phyloP scores from a whole-genome alignment of 345 rosid species.

The Microthlaspi erraticum region DNA sequence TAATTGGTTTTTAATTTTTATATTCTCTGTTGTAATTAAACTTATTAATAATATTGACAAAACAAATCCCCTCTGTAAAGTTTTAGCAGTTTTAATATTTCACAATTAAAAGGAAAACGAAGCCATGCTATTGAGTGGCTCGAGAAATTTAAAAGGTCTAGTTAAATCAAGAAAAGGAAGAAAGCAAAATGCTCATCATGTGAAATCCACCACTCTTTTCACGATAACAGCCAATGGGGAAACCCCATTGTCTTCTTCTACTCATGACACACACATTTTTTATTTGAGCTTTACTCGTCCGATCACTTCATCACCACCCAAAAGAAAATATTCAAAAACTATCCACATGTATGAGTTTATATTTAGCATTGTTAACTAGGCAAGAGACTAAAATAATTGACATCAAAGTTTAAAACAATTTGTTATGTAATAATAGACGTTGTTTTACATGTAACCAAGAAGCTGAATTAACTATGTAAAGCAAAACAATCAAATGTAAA shows the following conservation, averaged over 20 bases:
- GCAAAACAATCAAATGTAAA: not conserved
- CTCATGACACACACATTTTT: constrained; percentile 31
- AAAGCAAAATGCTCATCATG: constrained; percentile 40
- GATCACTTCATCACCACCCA: constrained; percentile 37
- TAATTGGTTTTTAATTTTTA: too few species aligned
- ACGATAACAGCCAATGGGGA: constrained; percentile 29
- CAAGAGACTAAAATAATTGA: not conserved
- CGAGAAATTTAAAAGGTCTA: constrained; percentile 35
- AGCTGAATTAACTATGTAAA: not conserved
- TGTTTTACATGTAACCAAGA: not conserved
- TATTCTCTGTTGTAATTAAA: too few species aligned
- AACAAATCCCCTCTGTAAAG: constrained; percentile 32
- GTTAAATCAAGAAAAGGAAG: constrained; percentile 24
- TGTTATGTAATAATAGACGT: not conserved
- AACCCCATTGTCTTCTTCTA: constrained; percentile 29
- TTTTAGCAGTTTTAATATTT: constrained; percentile 6
- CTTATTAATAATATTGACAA: too few species aligned
- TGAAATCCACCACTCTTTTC: constrained; percentile 38
- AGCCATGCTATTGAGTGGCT: constrained; percentile 41
- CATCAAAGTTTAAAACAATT: not conserved
- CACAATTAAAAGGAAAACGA: constrained; percentile 15
- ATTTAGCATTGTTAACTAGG: not conserved
- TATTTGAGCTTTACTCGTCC: constrained; percentile 26
- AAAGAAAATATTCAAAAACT: constrained; percentile 3
- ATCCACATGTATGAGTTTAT: not conserved